phyloP scores from a whole-genome alignment of 2,329 filamentous ascomycete genomes.

The Verticillium tricorpus region DNA sequence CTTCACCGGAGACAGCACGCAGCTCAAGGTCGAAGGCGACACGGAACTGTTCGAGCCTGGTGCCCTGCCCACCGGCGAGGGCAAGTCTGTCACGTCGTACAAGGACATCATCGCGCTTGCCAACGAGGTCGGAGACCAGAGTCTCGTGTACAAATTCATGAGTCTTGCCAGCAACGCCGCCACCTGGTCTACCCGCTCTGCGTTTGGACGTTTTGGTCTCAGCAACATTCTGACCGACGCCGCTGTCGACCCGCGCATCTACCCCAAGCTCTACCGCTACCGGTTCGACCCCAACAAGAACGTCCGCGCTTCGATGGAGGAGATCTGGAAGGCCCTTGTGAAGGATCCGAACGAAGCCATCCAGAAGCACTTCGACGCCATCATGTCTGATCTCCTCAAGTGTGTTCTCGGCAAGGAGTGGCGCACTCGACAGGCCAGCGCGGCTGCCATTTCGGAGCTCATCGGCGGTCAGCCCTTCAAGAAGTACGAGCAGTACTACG shows the following conservation, averaged over 20 bases:
- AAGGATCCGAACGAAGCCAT: constrained; percentile 78
- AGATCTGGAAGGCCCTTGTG: constrained; percentile 95
- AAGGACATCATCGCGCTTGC: constrained; percentile 95
- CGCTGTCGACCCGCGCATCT: constrained; percentile 84
- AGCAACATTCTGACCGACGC: constrained; percentile 90
- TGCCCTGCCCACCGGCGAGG: constrained; percentile 83
- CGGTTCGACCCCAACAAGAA: constrained; percentile 92
- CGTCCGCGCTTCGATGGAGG: constrained; percentile 92
- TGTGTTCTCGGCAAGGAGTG: constrained; percentile 89
- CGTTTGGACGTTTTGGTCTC: constrained; percentile 89
- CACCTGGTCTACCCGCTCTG: constrained; percentile 95
- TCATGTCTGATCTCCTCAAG: constrained; percentile 80
- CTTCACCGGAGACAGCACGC: constrained; percentile 73
- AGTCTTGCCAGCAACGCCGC: constrained; percentile 91
- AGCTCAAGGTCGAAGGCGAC: constrained; percentile 80
- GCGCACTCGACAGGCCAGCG: constrained; percentile 89
- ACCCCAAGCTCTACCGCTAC: constrained; percentile 91
- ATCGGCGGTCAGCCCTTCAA: constrained; percentile 73
- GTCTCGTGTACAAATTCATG: constrained; percentile 98
- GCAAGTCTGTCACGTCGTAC: constrained; percentile 87
- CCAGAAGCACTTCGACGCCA: constrained; percentile 78
- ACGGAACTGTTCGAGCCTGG: constrained; percentile 93
- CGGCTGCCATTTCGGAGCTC: constrained; percentile 82
- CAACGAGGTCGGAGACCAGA: constrained; percentile 94
- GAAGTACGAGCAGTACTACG: constrained; percentile 79